Conservation (phyloP, 345 rosid genomes). For the Alliaria petiolata region DNA sequence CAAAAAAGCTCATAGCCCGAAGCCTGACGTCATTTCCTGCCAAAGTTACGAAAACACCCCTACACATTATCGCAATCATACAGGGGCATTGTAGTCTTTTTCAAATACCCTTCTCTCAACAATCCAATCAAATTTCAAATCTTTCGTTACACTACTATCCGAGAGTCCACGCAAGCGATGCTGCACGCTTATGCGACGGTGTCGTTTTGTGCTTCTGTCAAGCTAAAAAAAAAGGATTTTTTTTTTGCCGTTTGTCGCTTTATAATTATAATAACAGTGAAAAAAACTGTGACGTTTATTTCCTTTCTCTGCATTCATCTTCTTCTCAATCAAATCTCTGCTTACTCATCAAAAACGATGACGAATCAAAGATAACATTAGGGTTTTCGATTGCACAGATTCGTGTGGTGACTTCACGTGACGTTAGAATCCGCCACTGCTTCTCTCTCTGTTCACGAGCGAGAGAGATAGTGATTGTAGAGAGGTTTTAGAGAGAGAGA, state of each 20-base stretch:
- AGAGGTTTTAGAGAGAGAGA: constrained; percentile 14
- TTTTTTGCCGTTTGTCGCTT: too few species aligned
- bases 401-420: constrained; percentile 2
- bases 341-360: constrained; percentile 17
- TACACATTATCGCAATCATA: neutral
- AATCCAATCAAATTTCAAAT: constrained; percentile 6
- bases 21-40: neutral
- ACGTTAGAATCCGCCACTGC: neutral
- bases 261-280: neutral
- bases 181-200: constrained; percentile 33
- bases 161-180: constrained; percentile 12
- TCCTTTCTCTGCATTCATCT: constrained; percentile 32
- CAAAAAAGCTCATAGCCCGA: neutral
- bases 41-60: neutral
- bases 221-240: too few species aligned
- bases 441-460: too few species aligned
- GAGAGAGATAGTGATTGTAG: constrained; percentile 18
- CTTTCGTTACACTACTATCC: neutral
- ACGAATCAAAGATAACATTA: constrained; percentile 23
- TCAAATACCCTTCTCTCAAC: neutral
- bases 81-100: neutral
- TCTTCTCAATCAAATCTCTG: neutral
- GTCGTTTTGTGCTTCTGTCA: constrained; percentile 22
- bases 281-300: constrained; percentile 14
- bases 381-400: constrained; percentile 28